Conservation (phyloP, 176 grass and related monocot genomes). For the Themeda triandra region DNA sequence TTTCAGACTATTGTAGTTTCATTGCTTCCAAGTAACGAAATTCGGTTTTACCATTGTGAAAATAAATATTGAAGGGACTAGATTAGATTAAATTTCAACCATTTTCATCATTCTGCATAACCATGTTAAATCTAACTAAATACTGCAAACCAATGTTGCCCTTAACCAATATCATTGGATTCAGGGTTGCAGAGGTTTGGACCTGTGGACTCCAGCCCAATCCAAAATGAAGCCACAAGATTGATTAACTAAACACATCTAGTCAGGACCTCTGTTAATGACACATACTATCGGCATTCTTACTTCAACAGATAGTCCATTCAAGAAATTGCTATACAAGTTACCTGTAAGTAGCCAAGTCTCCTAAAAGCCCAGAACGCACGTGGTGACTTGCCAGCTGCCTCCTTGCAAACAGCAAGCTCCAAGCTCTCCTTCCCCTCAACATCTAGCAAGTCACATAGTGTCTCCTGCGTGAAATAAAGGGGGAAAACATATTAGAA, state of each 20-base stretch:
- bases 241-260: neutral
- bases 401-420: constrained; percentile 80
- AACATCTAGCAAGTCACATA: constrained; percentile 78
- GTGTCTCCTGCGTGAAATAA: constrained; percentile 52
- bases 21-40: no score
- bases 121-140: neutral
- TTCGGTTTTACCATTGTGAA: no score
- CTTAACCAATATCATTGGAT: neutral
- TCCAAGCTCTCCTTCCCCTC: constrained; percentile 93
- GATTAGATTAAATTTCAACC: neutral
- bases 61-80: neutral
- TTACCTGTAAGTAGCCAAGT: constrained; percentile 95
- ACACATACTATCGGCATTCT: neutral
- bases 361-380: constrained; percentile 84
- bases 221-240: neutral
- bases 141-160: neutral
- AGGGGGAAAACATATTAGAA: constrained; percentile 9
- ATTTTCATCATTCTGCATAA: neutral
- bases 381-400: constrained; percentile 64
- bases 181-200: neutral
- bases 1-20: no score
- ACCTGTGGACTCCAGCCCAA: neutral
- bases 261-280: neutral
- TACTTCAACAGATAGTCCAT: neutral
- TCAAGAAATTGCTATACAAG: constrained; percentile 18